phyloP scores from a whole-genome alignment of 768 basidiomycete genomes.

The Leucocoprinus birnbaumii region DNA sequence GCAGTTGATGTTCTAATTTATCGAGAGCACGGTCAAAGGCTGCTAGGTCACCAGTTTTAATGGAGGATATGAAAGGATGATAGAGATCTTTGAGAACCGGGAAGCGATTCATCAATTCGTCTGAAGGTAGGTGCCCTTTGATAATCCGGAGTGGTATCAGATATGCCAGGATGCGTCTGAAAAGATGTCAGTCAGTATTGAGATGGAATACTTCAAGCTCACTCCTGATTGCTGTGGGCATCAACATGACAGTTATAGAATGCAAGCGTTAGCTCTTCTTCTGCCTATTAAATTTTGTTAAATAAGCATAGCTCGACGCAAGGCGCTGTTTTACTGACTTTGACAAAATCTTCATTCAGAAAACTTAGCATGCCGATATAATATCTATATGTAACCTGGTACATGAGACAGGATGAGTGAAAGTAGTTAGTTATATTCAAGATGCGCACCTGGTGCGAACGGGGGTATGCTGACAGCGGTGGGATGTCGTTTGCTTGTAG shows the following conservation, averaged over 20 bases:
- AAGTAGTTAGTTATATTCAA: background rate
- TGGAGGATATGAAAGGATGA: slow-evolving; percentile 76
- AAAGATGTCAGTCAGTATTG: background rate
- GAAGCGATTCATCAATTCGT: slow-evolving; percentile 66
- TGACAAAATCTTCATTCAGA: slow-evolving; percentile 86
- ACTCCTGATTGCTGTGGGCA: slow-evolving; percentile 83
- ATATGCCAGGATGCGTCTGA: slow-evolving; percentile 86
- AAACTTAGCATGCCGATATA: slow-evolving; percentile 95
- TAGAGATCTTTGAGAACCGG: slow-evolving; percentile 73
- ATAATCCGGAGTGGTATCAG: slow-evolving; percentile 88
- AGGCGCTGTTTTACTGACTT: no score
- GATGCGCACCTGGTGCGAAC: slow-evolving; percentile 75
- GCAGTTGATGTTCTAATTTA: slow-evolving; percentile 63
- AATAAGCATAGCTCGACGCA: no score
- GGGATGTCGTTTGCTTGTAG: slow-evolving; percentile 87
- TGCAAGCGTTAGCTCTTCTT: slow-evolving; percentile 83
- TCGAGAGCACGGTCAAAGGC: slow-evolving; percentile 82
- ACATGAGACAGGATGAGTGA: slow-evolving; percentile 9
- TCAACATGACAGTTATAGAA: slow-evolving; percentile 78
- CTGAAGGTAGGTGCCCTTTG: slow-evolving; percentile 81
- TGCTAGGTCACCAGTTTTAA: slow-evolving; percentile 71
- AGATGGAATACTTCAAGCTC: slow-evolving; percentile 24
- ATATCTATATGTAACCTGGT: slow-evolving; percentile 89
- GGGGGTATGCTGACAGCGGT: slow-evolving; percentile 69
- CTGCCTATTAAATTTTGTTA: no score